phyloP scores from a whole-genome alignment of 805 yeast genomes.

The Lachancea waltii region DNA sequence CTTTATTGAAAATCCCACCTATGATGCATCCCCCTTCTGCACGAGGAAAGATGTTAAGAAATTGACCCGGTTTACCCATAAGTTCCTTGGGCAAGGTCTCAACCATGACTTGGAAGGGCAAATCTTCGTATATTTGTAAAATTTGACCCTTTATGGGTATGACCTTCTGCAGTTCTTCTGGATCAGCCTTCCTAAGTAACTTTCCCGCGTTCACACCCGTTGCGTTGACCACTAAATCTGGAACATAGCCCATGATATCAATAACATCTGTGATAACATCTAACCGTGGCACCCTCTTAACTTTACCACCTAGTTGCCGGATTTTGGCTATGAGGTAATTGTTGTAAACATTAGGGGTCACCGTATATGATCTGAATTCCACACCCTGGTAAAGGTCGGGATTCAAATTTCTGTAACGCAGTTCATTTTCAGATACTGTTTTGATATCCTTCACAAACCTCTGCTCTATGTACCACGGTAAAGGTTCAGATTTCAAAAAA shows the following conservation, averaged over 20 bases:
- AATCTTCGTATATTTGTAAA: slow-evolving; percentile 42
- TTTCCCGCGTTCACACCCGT: slow-evolving; percentile 45
- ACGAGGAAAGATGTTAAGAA: slow-evolving; percentile 58
- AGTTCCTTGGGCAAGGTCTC: slow-evolving; percentile 22
- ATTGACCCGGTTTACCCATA: slow-evolving; percentile 31
- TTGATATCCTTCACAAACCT: slow-evolving; percentile 38
- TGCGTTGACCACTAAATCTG: slow-evolving; percentile 51
- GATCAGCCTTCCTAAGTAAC: slow-evolving; percentile 32
- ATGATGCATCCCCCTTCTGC: slow-evolving; percentile 66
- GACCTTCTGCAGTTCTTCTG: slow-evolving; percentile 35
- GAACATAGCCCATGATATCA: slow-evolving; percentile 30
- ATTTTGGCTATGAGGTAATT: slow-evolving; percentile 45
- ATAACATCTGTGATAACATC: slow-evolving; percentile 45
- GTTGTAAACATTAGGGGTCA: slow-evolving; percentile 53
- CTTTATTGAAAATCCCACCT: slow-evolving; percentile 43
- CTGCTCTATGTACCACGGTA: slow-evolving; percentile 44
- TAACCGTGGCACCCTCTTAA: slow-evolving; percentile 38
- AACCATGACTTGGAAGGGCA: slow-evolving; percentile 33
- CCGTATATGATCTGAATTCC: slow-evolving; percentile 48
- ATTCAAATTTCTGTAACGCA: slow-evolving; percentile 28
- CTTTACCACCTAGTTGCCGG: slow-evolving; percentile 40
- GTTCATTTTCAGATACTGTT: slow-evolving; percentile 31
- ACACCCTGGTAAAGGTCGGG: slow-evolving; percentile 37
- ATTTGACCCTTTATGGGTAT: slow-evolving; percentile 59
- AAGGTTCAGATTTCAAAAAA: slow-evolving; percentile 15